Evolutionary conservation across 2,329 filamentous ascomycete species (phyloP).

Genomic region (Colletotrichum phormii): DNA sequence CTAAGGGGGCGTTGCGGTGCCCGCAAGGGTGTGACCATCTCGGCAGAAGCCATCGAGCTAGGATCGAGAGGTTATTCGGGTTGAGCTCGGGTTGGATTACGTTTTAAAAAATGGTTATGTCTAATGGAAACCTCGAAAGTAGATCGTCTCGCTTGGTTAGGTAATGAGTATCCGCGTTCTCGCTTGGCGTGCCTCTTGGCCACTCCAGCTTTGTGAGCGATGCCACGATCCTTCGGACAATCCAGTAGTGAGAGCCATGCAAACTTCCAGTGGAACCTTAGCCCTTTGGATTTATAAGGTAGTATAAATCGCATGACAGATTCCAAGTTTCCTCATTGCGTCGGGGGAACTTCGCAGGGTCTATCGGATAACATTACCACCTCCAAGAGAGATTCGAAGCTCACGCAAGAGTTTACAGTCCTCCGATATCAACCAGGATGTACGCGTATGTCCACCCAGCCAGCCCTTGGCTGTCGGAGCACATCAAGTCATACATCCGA

Average conservation of each 20-base stretch:
- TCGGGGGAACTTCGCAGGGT: no score
- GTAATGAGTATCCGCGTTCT: constrained; percentile 19
- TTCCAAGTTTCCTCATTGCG: neutral
- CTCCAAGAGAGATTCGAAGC: constrained; percentile 3
- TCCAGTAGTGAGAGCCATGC: neutral
- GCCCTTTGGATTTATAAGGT: neutral
- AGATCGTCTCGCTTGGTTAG: constrained; percentile 5
- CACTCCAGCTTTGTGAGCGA: neutral
- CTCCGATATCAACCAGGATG: constrained; percentile 32
- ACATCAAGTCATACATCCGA: constrained; percentile 45
- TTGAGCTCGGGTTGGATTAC: constrained; percentile 5
- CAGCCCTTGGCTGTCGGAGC: constrained; percentile 46
- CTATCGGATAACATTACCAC: neutral
- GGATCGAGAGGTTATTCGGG: neutral
- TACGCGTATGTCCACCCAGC: constrained; percentile 43
- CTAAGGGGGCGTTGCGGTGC: no score
- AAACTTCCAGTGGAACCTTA: neutral
- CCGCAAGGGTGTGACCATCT: neutral
- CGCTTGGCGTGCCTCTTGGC: constrained; percentile 27
- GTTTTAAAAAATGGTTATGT: constrained; percentile 19
- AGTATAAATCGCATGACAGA: neutral
- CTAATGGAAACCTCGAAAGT: constrained; percentile 19
- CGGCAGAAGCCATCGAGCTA: neutral
- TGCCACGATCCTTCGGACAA: neutral
- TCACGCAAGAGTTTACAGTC: neutral